Evolutionary conservation across 148 eudicot genomes (phyloP), one percentile per base, ranked within the genome.

Genomic region (Rhododendron griersonianum): DNA sequence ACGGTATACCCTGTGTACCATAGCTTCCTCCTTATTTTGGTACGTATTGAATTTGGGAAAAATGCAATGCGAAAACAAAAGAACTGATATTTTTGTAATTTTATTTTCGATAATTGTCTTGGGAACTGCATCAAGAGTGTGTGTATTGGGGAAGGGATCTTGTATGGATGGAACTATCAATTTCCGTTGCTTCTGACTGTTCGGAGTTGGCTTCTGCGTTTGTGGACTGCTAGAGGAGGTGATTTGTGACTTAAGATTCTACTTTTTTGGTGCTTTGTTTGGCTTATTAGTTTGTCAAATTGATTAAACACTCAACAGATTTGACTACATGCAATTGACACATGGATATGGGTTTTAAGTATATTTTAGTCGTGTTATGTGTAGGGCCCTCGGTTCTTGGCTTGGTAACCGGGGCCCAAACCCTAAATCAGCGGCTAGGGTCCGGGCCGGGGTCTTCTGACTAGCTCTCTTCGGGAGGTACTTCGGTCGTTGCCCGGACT

Each of bases 131-230:
- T 28, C 15, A 25, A 35, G n/a, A 65, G 74, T 28, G 35, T 28
- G 33, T 25, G 30, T 67, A 67, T 2, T 3, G 35, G 14, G 37
- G 35, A 23, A 23, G 74, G 74, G 15, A 25, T 67, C 28, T 67
- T 30, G 74, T 67, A 25, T 25, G 74, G 74, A 67, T 67, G 15
- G 74, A 28, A 67, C 74, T 28, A 28, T 67, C 35, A 67, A 67
- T 67, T 35, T 67, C 5, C 84, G 8, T 55, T 57, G 71, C 67
- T 81, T 37, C 84, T 48, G 18, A 87, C 87, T 59, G 96, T 88
- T 91, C 93, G 0, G 95, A 95, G 87, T 81, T 96, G 2, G 91
- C 96, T 33, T 92, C 89, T 73, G 95, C 96, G 18, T 94, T 94
- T 84, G 87, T 84, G 25, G 84, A 81, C 71, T 71, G 25, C 44